A percentile compares a stretch with the other conserved stretches of the same genome.
Evolutionary conservation across 2,329 filamentous ascomycete species (phyloP).

Genomic region (Colletotrichum salicis): DNA sequence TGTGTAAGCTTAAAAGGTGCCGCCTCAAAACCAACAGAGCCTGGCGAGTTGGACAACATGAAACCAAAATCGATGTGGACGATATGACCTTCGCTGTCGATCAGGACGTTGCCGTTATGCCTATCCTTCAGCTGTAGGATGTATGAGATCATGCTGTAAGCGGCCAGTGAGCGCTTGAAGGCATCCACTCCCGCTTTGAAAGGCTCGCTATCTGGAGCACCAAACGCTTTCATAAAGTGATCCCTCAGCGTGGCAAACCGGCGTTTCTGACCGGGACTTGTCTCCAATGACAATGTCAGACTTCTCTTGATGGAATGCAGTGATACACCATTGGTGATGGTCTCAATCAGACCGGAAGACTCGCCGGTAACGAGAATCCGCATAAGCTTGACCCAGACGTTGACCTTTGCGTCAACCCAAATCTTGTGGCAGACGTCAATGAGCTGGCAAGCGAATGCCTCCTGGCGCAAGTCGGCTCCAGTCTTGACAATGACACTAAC

Average conservation of each 20-base stretch:
- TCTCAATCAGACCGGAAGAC: slow-evolving; percentile 85
- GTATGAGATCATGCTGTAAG: slow-evolving; percentile 87
- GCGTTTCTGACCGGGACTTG: slow-evolving; percentile 72
- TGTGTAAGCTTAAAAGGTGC: slow-evolving; percentile 88
- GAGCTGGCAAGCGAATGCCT: slow-evolving; percentile 87
- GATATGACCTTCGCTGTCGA: slow-evolving; percentile 87
- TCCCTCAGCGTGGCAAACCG: slow-evolving; percentile 84
- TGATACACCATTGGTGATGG: slow-evolving; percentile 89
- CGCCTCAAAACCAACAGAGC: slow-evolving; percentile 85
- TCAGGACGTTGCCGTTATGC: slow-evolving; percentile 87
- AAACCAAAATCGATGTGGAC: slow-evolving; percentile 92
- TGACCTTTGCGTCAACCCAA: slow-evolving; percentile 78
- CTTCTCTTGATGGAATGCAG: slow-evolving; percentile 86
- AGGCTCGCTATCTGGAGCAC: slow-evolving; percentile 73
- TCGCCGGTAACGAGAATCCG: slow-evolving; percentile 87
- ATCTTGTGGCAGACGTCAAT: slow-evolving; percentile 85
- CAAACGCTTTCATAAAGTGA: slow-evolving; percentile 85
- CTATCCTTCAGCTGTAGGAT: slow-evolving; percentile 86
- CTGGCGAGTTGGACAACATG: slow-evolving; percentile 88
- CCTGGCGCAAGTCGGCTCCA: slow-evolving; percentile 82
- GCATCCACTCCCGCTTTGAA: slow-evolving; percentile 79
- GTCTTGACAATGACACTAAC: slow-evolving; percentile 91
- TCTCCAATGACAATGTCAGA: slow-evolving; percentile 79
- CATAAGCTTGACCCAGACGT: slow-evolving; percentile 92
- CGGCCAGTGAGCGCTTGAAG: slow-evolving; percentile 83